phyloP scores from a whole-genome alignment of 2,329 filamentous ascomycete genomes.

The Colletotrichum lindemuthianum region DNA sequence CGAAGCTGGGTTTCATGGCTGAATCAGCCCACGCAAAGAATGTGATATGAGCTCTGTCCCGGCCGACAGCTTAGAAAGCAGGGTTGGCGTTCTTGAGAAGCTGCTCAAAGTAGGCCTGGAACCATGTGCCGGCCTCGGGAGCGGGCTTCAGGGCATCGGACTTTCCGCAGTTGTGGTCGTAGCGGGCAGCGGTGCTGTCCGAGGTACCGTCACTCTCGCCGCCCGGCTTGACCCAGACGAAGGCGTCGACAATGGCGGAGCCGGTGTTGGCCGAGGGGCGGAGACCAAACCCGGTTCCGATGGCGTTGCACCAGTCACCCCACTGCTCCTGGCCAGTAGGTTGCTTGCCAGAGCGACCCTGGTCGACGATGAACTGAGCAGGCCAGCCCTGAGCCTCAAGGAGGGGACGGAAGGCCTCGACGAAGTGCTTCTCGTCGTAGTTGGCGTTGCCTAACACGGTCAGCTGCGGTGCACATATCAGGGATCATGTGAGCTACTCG shows the following conservation, averaged over 20 bases:
- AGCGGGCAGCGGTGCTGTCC: conserved; percentile 58
- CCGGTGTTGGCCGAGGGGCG: conserved; percentile 72
- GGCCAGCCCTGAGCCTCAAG: conserved; percentile 60
- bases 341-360: conserved; percentile 60
- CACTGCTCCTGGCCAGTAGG: conserved; percentile 69
- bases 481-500: conserved; percentile 30
- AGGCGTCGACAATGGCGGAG: conserved; percentile 68
- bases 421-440: conserved; percentile 67
- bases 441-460: conserved; percentile 53
- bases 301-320: conserved; percentile 77
- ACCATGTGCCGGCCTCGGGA: conserved; percentile 77
- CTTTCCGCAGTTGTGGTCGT: conserved; percentile 65
- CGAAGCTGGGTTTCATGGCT: not conserved
- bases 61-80: conserved; percentile 47
- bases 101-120: conserved; percentile 69
- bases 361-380: conserved; percentile 60
- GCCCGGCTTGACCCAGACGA: conserved; percentile 78
- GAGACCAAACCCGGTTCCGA: conserved; percentile 70
- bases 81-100: conserved; percentile 66
- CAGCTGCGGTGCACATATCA: conserved; percentile 16
- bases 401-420: conserved; percentile 71
- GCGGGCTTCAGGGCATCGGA: conserved; percentile 68
- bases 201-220: conserved; percentile 65
- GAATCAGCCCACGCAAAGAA: not conserved
- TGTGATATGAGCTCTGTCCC: too few relatives aligned